Conservation (phyloP, 768 basidiomycete species). For the Phylloporus sp. region DNA sequence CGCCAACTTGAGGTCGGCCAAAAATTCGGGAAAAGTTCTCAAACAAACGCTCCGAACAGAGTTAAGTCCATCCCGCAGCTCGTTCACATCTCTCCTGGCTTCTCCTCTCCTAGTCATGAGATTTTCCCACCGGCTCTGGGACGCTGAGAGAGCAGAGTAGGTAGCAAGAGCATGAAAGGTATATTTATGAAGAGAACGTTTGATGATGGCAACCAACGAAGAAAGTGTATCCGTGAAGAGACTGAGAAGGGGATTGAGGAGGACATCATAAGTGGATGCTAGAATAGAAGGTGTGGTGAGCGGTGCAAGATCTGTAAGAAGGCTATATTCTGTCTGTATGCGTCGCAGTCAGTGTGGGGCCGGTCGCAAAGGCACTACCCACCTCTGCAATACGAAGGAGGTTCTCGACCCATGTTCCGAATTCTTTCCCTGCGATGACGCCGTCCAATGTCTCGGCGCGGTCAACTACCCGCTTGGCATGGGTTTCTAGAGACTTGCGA, state of each 20-base stretch:
- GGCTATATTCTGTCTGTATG: constrained; percentile 59
- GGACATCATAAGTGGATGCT: constrained; percentile 53
- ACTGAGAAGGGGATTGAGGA: constrained; percentile 59
- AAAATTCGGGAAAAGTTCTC: constrained; percentile 78
- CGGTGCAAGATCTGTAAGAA: constrained; percentile 59
- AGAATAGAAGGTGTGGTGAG: constrained; percentile 47
- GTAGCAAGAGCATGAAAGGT: constrained; percentile 74
- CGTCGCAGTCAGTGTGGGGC: neutral
- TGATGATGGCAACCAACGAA: constrained; percentile 60
- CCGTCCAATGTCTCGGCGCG: constrained; percentile 66
- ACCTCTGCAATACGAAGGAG: constrained; percentile 66
- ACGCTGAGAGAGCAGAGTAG: constrained; percentile 52
- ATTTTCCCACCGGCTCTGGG: constrained; percentile 65
- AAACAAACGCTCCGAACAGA: constrained; percentile 64
- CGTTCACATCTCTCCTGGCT: constrained; percentile 49
- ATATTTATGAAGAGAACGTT: constrained; percentile 72
- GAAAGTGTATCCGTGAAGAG: constrained; percentile 64
- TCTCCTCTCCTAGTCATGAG: constrained; percentile 50
- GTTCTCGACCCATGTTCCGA: constrained; percentile 65
- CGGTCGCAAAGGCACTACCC: constrained; percentile 10
- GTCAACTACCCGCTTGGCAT: constrained; percentile 64
- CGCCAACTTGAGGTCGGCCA: constrained; percentile 72
- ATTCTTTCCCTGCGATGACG: constrained; percentile 61
- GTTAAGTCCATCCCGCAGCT: constrained; percentile 65
- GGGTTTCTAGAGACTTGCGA: constrained; percentile 66